Evolutionary conservation across 257 asterid genomes (phyloP).

Genomic region (Capsicum chinense): DNA sequence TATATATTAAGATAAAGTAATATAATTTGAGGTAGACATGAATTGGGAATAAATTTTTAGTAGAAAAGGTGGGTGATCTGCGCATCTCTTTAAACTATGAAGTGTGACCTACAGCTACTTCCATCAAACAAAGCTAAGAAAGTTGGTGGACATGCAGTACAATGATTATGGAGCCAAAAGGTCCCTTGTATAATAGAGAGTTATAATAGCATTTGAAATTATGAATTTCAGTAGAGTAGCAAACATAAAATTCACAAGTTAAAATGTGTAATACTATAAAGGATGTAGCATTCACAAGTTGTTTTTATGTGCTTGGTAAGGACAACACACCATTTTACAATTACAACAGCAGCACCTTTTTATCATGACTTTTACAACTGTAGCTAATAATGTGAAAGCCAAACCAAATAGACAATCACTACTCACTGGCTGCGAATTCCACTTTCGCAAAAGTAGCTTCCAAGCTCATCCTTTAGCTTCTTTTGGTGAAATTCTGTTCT

Average conservation of each 20-base stretch:
- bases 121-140: too few species aligned
- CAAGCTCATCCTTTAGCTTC: background rate
- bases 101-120: too few species aligned
- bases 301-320: constrained; percentile 8
- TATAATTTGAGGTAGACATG: too few species aligned
- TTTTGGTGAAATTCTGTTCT: background rate
- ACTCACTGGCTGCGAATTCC: background rate
- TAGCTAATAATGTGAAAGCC: constrained; percentile 8
- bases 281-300: background rate
- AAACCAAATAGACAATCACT: constrained; percentile 26
- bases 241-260: background rate
- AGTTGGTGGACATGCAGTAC: background rate
- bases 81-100: too few species aligned
- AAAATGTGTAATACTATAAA: background rate
- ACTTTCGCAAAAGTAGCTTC: constrained; percentile 26
- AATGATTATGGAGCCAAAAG: background rate
- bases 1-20: too few species aligned
- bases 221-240: background rate
- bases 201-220: background rate
- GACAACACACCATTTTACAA: background rate
- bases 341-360: background rate
- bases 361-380: background rate
- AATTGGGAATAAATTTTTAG: too few species aligned
- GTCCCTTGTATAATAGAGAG: background rate
- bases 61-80: too few species aligned